phyloP scores from a whole-genome alignment of 2,329 filamentous ascomycete genomes.

The Aureobasidium sp. region DNA sequence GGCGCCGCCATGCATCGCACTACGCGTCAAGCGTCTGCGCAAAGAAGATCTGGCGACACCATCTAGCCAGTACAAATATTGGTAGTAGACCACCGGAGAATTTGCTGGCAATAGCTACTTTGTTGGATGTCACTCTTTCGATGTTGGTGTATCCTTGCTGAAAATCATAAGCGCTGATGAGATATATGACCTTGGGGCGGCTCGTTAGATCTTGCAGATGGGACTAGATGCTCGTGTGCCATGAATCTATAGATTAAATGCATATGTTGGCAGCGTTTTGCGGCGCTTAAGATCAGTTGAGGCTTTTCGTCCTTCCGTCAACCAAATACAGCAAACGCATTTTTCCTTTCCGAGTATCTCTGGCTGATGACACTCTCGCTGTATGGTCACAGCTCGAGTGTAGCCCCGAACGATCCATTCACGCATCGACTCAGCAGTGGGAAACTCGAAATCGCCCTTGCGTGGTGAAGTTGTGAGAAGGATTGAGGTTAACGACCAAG shows the following conservation, averaged over 20 bases:
- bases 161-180: not conserved
- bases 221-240: not conserved
- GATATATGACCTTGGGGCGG: not conserved
- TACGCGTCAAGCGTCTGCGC: not conserved
- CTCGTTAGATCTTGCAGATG: slow-evolving; percentile 9
- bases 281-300: not conserved
- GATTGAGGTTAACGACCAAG: slow-evolving; percentile 1
- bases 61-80: not conserved
- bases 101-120: not conserved
- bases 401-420: too few species aligned
- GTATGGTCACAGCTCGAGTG: not conserved
- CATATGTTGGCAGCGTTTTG: slow-evolving; percentile 1
- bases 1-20: slow-evolving; percentile 6
- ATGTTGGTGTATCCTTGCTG: not conserved
- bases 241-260: not conserved
- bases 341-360: not conserved
- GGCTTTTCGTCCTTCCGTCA: not conserved
- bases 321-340: not conserved
- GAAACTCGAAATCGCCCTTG: too few species aligned
- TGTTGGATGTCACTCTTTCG: not conserved
- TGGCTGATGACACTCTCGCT: not conserved
- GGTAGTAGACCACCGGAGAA: not conserved
- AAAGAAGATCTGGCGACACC: not conserved
- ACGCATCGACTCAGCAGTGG: not conserved
- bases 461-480: not conserved